phyloP scores from a whole-genome alignment of 768 basidiomycete genomes.

The Suillus sp. region DNA sequence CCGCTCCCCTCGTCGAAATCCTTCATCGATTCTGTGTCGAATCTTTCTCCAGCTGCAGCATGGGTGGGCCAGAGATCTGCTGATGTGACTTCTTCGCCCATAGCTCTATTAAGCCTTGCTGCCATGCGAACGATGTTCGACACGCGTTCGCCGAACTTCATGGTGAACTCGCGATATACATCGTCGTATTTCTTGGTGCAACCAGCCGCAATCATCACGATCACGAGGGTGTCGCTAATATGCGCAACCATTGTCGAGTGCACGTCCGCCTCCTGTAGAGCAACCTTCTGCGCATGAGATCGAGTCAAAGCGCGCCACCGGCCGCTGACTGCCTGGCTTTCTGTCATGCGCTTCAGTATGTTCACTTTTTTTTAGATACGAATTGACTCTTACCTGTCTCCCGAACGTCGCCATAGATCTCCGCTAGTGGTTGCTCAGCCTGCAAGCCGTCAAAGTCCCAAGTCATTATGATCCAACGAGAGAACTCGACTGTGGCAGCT shows the following conservation, averaged over 20 bases:
- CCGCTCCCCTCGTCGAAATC: constrained; percentile 37
- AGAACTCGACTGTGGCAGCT: constrained; percentile 34
- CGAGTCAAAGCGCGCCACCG: constrained; percentile 59
- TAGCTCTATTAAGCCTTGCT: constrained; percentile 42
- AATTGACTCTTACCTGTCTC: constrained; percentile 40
- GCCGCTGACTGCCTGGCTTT: constrained; percentile 54
- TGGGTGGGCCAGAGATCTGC: constrained; percentile 57
- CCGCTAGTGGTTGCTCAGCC: constrained; percentile 30
- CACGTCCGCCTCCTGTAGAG: constrained; percentile 34
- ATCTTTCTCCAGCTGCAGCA: constrained; percentile 43
- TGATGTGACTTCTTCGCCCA: constrained; percentile 60
- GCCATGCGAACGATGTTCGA: constrained; percentile 38
- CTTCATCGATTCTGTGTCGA: constrained; percentile 47
- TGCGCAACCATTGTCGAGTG: constrained; percentile 44
- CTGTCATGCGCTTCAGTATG: constrained; percentile 27
- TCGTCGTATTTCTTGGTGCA: constrained; percentile 37
- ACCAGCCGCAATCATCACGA: constrained; percentile 45
- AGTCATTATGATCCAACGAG: constrained; percentile 35
- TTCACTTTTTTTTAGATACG: constrained; percentile 4
- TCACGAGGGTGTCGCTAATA: constrained; percentile 45
- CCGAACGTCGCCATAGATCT: constrained; percentile 43
- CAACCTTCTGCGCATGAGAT: constrained; percentile 40
- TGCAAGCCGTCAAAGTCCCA: constrained; percentile 38
- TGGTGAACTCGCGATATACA: constrained; percentile 31
- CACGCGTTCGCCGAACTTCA: constrained; percentile 38